Percentiles rank a stretch among this genome's conserved stretches.
phyloP scores from a whole-genome alignment of 768 basidiomycete genomes.

The Serendipita sp. region DNA sequence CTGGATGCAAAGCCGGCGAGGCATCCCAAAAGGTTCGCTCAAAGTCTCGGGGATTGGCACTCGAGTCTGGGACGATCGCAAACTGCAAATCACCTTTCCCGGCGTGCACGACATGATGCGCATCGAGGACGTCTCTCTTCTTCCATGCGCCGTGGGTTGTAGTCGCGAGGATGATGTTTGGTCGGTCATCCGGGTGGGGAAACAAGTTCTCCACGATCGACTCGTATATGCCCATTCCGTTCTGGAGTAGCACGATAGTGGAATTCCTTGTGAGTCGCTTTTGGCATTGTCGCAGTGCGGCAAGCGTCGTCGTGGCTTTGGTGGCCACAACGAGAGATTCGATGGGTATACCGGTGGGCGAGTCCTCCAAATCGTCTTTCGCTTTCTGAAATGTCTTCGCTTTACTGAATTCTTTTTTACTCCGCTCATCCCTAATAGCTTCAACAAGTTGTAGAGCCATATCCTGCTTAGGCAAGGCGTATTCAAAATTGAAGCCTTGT shows the following conservation, averaged over 20 bases:
- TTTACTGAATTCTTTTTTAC: not conserved
- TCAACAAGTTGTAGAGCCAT: not conserved
- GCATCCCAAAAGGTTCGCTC: slow-evolving; percentile 34
- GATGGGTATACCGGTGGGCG: slow-evolving; percentile 24
- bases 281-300: slow-evolving; percentile 39
- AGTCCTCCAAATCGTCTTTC: not conserved
- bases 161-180: slow-evolving; percentile 70
- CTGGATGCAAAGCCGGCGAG: slow-evolving; percentile 15
- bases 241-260: slow-evolving; percentile 85
- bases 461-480: slow-evolving; percentile 8
- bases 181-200: slow-evolving; percentile 52
- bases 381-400: not conserved
- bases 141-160: slow-evolving; percentile 68
- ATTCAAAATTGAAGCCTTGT: slow-evolving; percentile 15
- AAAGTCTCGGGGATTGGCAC: slow-evolving; percentile 33
- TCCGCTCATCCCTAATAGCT: not conserved
- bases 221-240: slow-evolving; percentile 89
- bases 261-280: slow-evolving; percentile 47
- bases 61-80: slow-evolving; percentile 57
- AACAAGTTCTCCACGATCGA: slow-evolving; percentile 50
- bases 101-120: slow-evolving; percentile 46
- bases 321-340: slow-evolving; percentile 68
- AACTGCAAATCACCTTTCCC: slow-evolving; percentile 60
- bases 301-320: slow-evolving; percentile 52
- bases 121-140: slow-evolving; percentile 20